phyloP scores from a whole-genome alignment of 2,329 filamentous ascomycete species.

The Cryphonectria naterciae region DNA sequence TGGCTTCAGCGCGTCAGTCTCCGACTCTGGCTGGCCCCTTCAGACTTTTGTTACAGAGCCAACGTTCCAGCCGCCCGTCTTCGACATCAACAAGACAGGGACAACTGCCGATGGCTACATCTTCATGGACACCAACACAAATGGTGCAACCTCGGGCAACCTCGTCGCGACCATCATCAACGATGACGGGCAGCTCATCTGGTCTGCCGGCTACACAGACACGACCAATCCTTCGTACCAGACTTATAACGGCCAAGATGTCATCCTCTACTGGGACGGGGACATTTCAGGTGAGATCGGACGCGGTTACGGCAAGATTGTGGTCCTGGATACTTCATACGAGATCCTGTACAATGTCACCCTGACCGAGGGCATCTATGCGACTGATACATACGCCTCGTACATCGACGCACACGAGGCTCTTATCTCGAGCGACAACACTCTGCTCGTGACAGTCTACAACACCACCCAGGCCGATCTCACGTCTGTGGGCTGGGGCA shows the following conservation, averaged over 20 bases:
- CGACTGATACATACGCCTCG: conserved; percentile 25
- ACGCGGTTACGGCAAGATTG: conserved; percentile 29
- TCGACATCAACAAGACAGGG: conserved; percentile 17
- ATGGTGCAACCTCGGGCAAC: conserved; percentile 13
- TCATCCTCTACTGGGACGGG: conserved; percentile 47
- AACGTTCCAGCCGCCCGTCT: conserved; percentile 6
- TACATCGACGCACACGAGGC: conserved; percentile 43
- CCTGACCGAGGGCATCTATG: conserved; percentile 18
- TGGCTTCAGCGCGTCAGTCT: conserved; percentile 4
- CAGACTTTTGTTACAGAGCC: conserved; percentile 20
- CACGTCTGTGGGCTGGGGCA: conserved; percentile 32
- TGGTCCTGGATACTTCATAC: conserved; percentile 37
- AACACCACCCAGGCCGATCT: conserved; percentile 35
- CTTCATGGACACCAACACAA: conserved; percentile 22
- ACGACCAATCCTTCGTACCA: conserved; percentile 48
- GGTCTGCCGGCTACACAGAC: conserved; percentile 47
- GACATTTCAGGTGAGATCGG: conserved; percentile 45
- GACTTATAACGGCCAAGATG: conserved; percentile 44
- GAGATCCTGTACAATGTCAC: conserved; percentile 35
- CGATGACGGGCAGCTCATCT: conserved; percentile 48
- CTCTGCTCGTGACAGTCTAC: conserved; percentile 47
- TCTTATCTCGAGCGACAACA: conserved; percentile 43
- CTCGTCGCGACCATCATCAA: conserved; percentile 41
- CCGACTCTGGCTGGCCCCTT: conserved; percentile 15
- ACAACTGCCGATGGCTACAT: conserved; percentile 13